Base-by-base conservation (phyloP, 108 stramenopile species). In the Nitzschia putrida region DNA sequence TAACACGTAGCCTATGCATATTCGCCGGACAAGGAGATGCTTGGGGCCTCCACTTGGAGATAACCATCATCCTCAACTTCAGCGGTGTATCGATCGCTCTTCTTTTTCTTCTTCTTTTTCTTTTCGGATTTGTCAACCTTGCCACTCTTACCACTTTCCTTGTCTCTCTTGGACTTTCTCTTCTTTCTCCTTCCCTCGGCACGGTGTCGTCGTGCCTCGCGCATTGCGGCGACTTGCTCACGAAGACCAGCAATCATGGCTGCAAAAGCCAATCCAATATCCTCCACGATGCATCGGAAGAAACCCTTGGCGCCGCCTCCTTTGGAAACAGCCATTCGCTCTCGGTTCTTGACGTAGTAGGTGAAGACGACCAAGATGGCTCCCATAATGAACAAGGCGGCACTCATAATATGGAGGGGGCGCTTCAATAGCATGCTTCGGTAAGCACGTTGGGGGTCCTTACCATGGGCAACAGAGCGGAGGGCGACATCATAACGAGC, bases 301-400 rank as follows among this genome's bases (percentile, higher is more conserved):
- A 38, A 47, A 21, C 61, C 61, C 2, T 12, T 18, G 23, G 21
- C n/a, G 12, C 24, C 44, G 23, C 76, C 76, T 29, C 76, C 77
- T 7, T 60, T 64, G n/a, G 50, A 44, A 14, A 24, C 21, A 6
- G 37, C 16, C 21, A 71, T 67, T 8, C 66, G 41, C 9, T 71
- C 71, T 22, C 60, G 57, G 44, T 68, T 78, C 41, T 55, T 53
- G 21, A 78, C 57, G 21, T 66, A 26, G 51, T 78, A 78, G 14
- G 59, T 59, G 40, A 72, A 67, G 24, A 61, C 13, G 3, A 72
- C 1, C 4, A 68, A 71, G 59, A 66, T 58, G 11, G 64, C 24
- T 4, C 64, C 77, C 7, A 47, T 7, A 22, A 78, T 6, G 6
- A 61, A 21, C 5, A 78, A 53, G 26, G 72, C 26, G 43, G 23